Conservation (phyloP, 148 eudicot species). For the Beta vulgaris region DNA sequence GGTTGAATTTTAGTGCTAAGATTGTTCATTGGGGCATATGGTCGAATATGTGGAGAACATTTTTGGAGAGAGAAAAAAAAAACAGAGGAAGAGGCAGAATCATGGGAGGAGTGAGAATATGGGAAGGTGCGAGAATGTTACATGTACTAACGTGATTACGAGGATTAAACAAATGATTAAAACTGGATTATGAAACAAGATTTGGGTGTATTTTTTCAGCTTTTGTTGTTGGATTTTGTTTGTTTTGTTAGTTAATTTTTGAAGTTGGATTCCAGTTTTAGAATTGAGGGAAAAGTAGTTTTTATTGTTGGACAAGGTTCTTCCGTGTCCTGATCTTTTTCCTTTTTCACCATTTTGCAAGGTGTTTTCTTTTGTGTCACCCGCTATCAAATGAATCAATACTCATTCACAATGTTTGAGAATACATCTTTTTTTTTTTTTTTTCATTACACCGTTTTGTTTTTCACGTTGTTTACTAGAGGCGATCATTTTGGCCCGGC, state of each 20-base stretch:
- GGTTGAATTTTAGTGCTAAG: neutral
- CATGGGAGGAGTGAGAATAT: slow-evolving; percentile 1
- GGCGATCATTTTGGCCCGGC: too few relatives aligned
- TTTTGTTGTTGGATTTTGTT: neutral
- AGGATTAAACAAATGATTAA: neutral
- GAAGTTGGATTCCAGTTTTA: slow-evolving; percentile 9
- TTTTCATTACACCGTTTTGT: too few relatives aligned
- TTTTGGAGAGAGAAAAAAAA: too few relatives aligned
- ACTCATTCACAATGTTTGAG: too few relatives aligned
- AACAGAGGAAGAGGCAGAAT: neutral
- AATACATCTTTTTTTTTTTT: too few relatives aligned
- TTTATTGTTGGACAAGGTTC: neutral
- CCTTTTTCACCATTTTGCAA: neutral
- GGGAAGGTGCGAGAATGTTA: slow-evolving; percentile 24
- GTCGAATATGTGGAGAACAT: slow-evolving; percentile 16
- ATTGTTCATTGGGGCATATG: slow-evolving; percentile 17
- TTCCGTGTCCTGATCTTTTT: neutral
- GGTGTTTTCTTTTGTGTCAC: too few relatives aligned
- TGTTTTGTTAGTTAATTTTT: slow-evolving; percentile 7
- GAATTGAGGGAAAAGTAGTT: slow-evolving; percentile 14
- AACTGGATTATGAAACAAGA: slow-evolving; percentile 1
- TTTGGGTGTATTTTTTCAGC: neutral
- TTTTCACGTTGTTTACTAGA: too few relatives aligned
- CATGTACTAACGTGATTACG: slow-evolving; percentile 21
- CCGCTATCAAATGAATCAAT: too few relatives aligned